Evolutionary conservation across 352 stramenopile genomes (phyloP).

Genomic region (Blastocystis sp.): DNA sequence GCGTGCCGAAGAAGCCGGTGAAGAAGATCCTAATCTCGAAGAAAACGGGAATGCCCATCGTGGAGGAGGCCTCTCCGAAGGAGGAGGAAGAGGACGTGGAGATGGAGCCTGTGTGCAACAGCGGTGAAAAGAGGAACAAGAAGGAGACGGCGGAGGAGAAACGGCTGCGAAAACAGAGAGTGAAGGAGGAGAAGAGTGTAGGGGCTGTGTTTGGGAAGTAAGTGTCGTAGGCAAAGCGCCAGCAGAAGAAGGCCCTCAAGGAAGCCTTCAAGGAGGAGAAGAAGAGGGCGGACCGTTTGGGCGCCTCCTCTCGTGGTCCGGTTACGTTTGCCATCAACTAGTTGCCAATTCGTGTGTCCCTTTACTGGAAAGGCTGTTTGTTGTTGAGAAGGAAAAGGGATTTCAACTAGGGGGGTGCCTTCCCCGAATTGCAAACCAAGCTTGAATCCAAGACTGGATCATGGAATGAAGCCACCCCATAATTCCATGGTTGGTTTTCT

Average conservation of each 20-base stretch:
- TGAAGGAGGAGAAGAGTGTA: slow-evolving; percentile 53
- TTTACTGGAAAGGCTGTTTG: not conserved
- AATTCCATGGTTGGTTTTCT: slow-evolving; percentile 15
- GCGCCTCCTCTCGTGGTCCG: too few relatives aligned
- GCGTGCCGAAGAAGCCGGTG: slow-evolving; percentile 2
- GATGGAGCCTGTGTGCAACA: slow-evolving; percentile 36
- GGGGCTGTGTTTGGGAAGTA: not conserved
- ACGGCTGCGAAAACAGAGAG: slow-evolving; percentile 37
- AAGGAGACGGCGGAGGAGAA: slow-evolving; percentile 56
- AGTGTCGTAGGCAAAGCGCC: slow-evolving; percentile 16
- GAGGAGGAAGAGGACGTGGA: slow-evolving; percentile 50
- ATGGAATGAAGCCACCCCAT: not conserved
- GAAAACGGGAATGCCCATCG: slow-evolving; percentile 66
- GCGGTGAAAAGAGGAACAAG: slow-evolving; percentile 60
- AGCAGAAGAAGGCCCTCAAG: slow-evolving; percentile 66
- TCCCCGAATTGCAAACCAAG: not conserved
- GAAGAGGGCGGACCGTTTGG: not conserved
- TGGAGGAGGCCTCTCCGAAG: not conserved
- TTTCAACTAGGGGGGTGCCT: slow-evolving; percentile 27
- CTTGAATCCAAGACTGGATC: not conserved
- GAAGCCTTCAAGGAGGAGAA: slow-evolving; percentile 55
- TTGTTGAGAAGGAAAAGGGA: not conserved
- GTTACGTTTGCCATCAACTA: too few relatives aligned
- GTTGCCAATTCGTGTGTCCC: too few relatives aligned
- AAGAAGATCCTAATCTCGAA: slow-evolving; percentile 51